These are phyloP conservation scores for Biscogniauxia marginata DNA, from an alignment of 2,329 filamentous ascomycete genomes.

Conservation along the genomic window DNA sequence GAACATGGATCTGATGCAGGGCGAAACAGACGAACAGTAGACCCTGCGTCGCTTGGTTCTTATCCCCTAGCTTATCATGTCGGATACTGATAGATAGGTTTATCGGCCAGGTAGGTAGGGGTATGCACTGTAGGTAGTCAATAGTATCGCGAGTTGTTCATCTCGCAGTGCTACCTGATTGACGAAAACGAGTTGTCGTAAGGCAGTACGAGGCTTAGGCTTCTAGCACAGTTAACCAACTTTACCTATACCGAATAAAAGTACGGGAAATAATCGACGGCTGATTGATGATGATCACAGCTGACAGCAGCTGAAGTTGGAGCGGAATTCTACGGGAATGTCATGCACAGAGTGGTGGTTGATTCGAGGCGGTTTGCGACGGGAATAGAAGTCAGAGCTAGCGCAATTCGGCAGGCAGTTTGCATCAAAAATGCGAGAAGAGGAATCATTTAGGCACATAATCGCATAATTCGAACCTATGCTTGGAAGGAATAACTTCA, in stretches of 20 bases:
- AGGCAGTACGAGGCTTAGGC: too few relatives aligned
- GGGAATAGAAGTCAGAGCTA: slow-evolving; percentile 7
- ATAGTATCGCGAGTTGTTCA: too few relatives aligned
- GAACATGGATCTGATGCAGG: slow-evolving; percentile 17
- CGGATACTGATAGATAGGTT: not conserved
- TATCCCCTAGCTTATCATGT: slow-evolving; percentile 2
- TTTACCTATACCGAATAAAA: too few relatives aligned
- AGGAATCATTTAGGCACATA: not conserved
- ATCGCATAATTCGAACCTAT: slow-evolving; percentile 12
- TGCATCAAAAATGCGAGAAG: too few relatives aligned
- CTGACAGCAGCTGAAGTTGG: not conserved
- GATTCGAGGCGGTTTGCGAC: slow-evolving; percentile 12
- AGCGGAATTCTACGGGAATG: not conserved
- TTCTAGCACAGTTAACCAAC: too few relatives aligned
- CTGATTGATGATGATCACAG: too few relatives aligned
- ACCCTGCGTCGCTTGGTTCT: slow-evolving; percentile 9
- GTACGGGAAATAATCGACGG: too few relatives aligned
- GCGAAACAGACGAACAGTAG: slow-evolving; percentile 10
- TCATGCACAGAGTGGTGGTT: not conserved
- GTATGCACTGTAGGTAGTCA: too few relatives aligned
- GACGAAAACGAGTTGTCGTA: too few relatives aligned
- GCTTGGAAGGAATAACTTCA: slow-evolving; percentile 9
- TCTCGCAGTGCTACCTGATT: too few relatives aligned
- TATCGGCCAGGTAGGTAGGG: too few relatives aligned
- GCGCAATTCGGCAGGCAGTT: slow-evolving; percentile 12